phyloP scores from a whole-genome alignment of 208 protist genomes.

The Leishmania lainsoni region DNA sequence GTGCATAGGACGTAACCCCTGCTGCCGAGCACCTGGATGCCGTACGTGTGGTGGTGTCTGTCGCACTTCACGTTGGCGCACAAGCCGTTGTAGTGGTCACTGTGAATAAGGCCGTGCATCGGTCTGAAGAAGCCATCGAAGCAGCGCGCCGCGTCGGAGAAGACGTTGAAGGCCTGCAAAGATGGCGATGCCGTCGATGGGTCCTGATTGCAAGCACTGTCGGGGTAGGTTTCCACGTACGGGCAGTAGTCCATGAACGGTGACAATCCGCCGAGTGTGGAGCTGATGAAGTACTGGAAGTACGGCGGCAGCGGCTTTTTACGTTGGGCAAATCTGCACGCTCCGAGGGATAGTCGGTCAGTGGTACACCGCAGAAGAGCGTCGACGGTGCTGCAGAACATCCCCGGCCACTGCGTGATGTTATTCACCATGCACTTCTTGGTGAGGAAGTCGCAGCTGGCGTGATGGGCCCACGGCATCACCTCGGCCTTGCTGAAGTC shows the following conservation, averaged over 20 bases:
- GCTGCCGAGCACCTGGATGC: constrained; percentile 1
- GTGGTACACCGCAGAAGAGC: not conserved
- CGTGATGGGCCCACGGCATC: constrained; percentile 70
- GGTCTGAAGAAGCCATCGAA: not conserved
- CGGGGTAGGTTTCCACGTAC: not conserved
- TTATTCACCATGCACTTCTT: constrained; percentile 43
- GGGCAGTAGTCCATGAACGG: not conserved
- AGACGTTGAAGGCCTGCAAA: not conserved
- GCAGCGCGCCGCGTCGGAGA: constrained; percentile 3
- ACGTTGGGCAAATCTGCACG: no score
- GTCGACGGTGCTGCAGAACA: constrained; percentile 49
- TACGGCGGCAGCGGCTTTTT: constrained; percentile 38
- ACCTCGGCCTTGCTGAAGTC: constrained; percentile 60
- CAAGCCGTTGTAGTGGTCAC: not conserved
- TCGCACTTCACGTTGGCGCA: constrained; percentile 10
- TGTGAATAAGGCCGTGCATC: no score
- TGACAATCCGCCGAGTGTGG: constrained; percentile 19
- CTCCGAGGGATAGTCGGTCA: not conserved
- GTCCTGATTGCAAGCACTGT: not conserved
- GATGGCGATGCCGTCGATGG: not conserved
- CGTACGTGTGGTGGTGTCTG: not conserved
- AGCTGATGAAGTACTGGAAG: constrained; percentile 35
- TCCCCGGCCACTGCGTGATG: constrained; percentile 39
- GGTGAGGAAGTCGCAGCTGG: constrained; percentile 58
- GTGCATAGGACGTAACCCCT: not conserved